A percentile compares a stretch with the other conserved stretches of the same genome.
These are phyloP conservation scores for Phalaenopsis aphrodite DNA, from an alignment of 106 monocot genomes.

Conservation along the genomic window DNA sequence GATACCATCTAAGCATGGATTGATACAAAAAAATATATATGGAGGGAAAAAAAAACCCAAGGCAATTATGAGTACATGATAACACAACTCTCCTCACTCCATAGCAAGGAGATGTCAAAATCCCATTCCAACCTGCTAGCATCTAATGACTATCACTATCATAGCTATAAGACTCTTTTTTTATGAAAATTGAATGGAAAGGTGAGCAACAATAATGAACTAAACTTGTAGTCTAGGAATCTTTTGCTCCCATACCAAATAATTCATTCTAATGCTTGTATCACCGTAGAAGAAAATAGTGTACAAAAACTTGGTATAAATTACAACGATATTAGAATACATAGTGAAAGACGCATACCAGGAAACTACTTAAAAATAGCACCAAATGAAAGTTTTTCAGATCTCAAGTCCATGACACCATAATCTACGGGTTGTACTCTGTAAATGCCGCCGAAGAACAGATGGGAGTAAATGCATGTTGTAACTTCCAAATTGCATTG, in stretches of 20 bases:
- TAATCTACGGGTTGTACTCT: slow-evolving; percentile 62
- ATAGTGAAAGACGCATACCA: slow-evolving; percentile 30
- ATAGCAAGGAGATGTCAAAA: no score
- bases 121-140: no score
- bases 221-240: background rate
- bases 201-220: no score
- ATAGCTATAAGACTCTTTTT: no score
- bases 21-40: no score
- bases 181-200: no score
- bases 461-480: background rate
- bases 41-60: no score
- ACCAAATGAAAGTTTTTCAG: slow-evolving; percentile 81
- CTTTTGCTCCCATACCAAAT: background rate
- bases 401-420: slow-evolving; percentile 77
- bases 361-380: slow-evolving; percentile 70
- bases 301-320: background rate
- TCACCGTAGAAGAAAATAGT: background rate
- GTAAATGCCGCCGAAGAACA: slow-evolving; percentile 14
- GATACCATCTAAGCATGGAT: no score
- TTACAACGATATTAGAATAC: background rate
- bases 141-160: no score
- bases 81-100: no score
- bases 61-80: no score
- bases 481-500: background rate
- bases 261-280: background rate